Percentiles rank a stretch among this genome's conserved stretches.
Evolutionary conservation across 75 land plant genomes (phyloP).

Genomic region (Picea sitchensis): DNA sequence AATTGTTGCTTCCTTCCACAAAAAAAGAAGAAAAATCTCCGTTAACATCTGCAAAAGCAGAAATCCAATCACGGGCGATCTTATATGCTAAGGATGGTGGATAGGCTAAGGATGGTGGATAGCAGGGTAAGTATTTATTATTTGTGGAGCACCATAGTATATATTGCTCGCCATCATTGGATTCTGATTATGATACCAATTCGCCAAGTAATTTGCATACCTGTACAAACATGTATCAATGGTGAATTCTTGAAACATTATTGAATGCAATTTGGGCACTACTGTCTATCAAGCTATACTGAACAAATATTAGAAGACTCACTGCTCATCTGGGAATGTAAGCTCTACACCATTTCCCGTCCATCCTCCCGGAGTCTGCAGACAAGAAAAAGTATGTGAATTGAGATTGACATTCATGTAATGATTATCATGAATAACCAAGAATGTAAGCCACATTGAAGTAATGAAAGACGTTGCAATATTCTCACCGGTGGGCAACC

Average conservation of each 20-base stretch:
- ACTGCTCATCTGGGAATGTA: conserved; percentile 4
- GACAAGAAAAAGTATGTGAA: not conserved
- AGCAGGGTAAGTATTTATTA: conserved; percentile 7
- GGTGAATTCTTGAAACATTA: not conserved
- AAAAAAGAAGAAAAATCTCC: conserved; percentile 2
- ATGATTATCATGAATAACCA: not conserved
- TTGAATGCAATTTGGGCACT: not conserved
- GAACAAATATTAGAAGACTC: not conserved
- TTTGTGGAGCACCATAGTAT: conserved; percentile 7
- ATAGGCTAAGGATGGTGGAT: conserved; percentile 3
- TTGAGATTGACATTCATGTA: no score
- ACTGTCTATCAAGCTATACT: not conserved
- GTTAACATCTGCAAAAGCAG: conserved; percentile 7
- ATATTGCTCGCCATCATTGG: conserved; percentile 7
- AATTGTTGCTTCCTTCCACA: not conserved
- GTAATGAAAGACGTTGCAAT: not conserved
- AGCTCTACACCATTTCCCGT: conserved; percentile 1
- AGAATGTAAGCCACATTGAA: not conserved
- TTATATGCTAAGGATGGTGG: not conserved
- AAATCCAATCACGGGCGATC: conserved; percentile 3
- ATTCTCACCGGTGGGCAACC: not conserved
- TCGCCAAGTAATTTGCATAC: conserved; percentile 8
- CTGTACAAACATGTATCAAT: not conserved
- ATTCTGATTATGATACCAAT: conserved; percentile 11
- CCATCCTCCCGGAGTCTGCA: conserved; percentile 6